Base-by-base conservation (phyloP, 2,329 filamentous ascomycete genomes). In the Sporothrix schenckii region DNA sequence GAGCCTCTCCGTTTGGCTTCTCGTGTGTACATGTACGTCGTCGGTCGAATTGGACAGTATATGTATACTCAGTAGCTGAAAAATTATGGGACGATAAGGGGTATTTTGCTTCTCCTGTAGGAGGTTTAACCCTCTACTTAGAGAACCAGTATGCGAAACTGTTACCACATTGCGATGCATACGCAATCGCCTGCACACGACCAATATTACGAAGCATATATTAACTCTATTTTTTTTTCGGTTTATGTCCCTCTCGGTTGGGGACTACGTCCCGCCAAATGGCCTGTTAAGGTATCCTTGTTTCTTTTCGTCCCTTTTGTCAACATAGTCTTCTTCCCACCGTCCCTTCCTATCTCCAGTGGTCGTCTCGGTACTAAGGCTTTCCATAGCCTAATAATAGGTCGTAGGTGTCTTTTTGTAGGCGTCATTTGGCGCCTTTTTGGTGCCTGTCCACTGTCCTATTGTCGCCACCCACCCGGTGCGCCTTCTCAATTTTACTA, bases 381-480 rank as follows among this genome's bases (percentile, higher is more conserved):
- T 63, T 14, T 47, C 24, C 39, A 19, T 63, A 19, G 39, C 58
- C 34, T 44, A 27, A 19, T 11, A 34, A 34, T 34, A 63, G 58
- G 21, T 24, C 44, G 41, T n/a, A 50, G 61, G 16, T 34, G 14
- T 10, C 44, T 50, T 65, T 44, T 44, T 24, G 24, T 21, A 41
- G 24, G 24, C 27, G 44, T 34, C 24, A 30, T 65, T 27, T 47
- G n/a, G 58, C 47, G n/a, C 58, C 58, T 58, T 58, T 58, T n/a
- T 39, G 30, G 39, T 63, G 21, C 58, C 58, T 27, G 39, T 61
- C 16, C 39, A 21, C 58, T 27, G 39, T 61, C 16, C 39, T 21
- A 63, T 16, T 21, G 21, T 69, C 30, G 69, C 61, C 53, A 52
- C 63, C 34, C 44, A 41, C 49, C 65, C 53, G 63, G 63, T n/a